Base-by-base conservation (phyloP, 2,329 filamentous ascomycete species). In the Fonsecaea monophora region DNA sequence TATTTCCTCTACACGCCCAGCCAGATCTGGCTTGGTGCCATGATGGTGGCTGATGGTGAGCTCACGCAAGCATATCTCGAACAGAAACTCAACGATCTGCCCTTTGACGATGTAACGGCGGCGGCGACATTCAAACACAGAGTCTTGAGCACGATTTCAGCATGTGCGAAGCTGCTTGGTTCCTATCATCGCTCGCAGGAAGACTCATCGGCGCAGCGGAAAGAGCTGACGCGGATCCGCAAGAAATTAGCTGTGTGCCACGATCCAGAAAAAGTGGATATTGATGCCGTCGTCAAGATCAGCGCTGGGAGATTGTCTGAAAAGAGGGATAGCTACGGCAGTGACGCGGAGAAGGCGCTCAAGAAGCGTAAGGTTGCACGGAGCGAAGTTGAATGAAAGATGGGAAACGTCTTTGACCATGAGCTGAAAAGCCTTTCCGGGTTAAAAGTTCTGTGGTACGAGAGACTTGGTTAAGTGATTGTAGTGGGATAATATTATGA, bases 1-100 rank as follows among this genome's bases (percentile, higher is more conserved):
- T 98, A 98, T 81, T 97, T 98, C 80, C 90, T 97, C 78, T 98
- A 92, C 80, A 94, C 94, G 0, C 95, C 95, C 0, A 91, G 92
- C 30, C 95, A 99, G 78, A 96, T 98, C 76, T 94, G 94, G 89
- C 85, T 98, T 67, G 90, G 92, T 0, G 89, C 94, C 0, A 80
- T 97, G 35, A 83, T 90, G 13, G 85, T 96, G 60, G 91, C 89
- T 0, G 94, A 98, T 75, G 73, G 75, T 21, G 78, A 80, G 1
- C 73, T 83, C 4, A 76, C 77, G 1, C 75, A 80, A 64, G 80
- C 79, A 67, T 83, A 82, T 70, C 74, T 83, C n/a, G 77, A 81
- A 34, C 76, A 75, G 0, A 83, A 83, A 71, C 66, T 83, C 21
- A 76, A 76, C n/a, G 65, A 65, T 8, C 71, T 72, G 0, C 45